phyloP scores from a whole-genome alignment of 441 rosid genomes.

The Gossypium davidsonii region DNA sequence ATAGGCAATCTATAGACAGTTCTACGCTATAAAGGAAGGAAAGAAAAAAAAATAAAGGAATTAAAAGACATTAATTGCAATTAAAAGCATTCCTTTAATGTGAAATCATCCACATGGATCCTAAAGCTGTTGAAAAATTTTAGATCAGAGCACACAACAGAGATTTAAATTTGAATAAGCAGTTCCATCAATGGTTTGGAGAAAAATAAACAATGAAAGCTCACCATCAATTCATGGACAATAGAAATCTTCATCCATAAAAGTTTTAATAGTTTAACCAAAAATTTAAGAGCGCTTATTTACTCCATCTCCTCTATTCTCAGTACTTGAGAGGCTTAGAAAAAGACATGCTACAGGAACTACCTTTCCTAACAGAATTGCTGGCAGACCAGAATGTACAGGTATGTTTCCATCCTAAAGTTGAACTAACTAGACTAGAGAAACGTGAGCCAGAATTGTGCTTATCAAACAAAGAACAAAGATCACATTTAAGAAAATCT shows the following conservation, averaged over 20 bases:
- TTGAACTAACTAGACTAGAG: not conserved
- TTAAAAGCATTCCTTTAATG: not conserved
- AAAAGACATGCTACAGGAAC: slow-evolving; percentile 36
- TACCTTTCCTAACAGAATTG: slow-evolving; percentile 39
- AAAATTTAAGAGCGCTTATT: slow-evolving; percentile 4
- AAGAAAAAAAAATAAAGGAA: not conserved
- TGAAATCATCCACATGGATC: not conserved
- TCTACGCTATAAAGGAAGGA: not conserved
- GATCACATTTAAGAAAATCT: not conserved
- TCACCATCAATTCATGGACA: not conserved
- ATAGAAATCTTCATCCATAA: not conserved
- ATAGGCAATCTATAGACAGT: not conserved
- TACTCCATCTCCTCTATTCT: slow-evolving; percentile 1
- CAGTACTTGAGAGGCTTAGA: slow-evolving; percentile 46
- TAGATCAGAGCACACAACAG: not conserved
- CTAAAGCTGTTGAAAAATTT: not conserved
- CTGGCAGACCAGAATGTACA: slow-evolving; percentile 33
- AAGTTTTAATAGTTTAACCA: not conserved
- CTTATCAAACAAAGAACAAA: not conserved
- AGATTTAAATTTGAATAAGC: not conserved
- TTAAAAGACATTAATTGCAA: not conserved
- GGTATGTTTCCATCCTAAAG: slow-evolving; percentile 31
- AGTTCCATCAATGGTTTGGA: not conserved
- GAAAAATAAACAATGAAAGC: not conserved
- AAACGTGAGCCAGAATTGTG: not conserved